Evolutionary conservation across 192 early-diverging fungal species (phyloP).

Genomic region (Cetraspora pellucida): DNA sequence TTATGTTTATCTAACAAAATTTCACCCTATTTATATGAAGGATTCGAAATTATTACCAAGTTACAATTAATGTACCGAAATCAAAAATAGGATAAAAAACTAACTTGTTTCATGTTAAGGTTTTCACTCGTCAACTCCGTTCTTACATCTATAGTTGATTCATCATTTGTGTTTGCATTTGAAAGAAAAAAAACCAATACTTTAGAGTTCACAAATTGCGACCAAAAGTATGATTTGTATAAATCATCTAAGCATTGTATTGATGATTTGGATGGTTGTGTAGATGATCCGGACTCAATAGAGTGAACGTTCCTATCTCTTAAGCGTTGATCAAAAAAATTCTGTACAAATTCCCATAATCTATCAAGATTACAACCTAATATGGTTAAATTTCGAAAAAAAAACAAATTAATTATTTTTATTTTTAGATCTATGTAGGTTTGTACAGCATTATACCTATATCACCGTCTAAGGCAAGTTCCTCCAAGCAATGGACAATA

Average conservation of each 20-base stretch:
- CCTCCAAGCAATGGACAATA: slow-evolving; percentile 52
- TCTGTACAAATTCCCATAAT: slow-evolving; percentile 28
- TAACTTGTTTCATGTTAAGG: neutral
- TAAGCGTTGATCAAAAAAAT: slow-evolving; percentile 31
- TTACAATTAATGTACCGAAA: neutral
- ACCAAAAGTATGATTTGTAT: slow-evolving; percentile 19
- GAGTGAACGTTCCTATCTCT: slow-evolving; percentile 29
- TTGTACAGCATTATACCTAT: slow-evolving; percentile 39
- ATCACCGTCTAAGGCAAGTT: slow-evolving; percentile 60
- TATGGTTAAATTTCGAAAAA: neutral
- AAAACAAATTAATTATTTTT: no score
- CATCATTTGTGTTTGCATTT: neutral
- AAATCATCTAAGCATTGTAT: neutral
- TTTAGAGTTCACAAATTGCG: neutral
- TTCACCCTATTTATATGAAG: neutral
- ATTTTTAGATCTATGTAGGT: neutral
- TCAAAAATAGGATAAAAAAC: neutral
- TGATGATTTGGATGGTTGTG: neutral
- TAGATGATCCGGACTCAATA: slow-evolving; percentile 16
- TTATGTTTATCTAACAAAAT: neutral
- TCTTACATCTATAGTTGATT: neutral
- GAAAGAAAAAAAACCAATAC: neutral
- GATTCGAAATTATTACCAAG: neutral
- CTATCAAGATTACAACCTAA: slow-evolving; percentile 15
- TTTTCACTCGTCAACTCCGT: neutral